Conservation (phyloP, 2,329 filamentous ascomycete genomes). For the Exophiala bonariae region DNA sequence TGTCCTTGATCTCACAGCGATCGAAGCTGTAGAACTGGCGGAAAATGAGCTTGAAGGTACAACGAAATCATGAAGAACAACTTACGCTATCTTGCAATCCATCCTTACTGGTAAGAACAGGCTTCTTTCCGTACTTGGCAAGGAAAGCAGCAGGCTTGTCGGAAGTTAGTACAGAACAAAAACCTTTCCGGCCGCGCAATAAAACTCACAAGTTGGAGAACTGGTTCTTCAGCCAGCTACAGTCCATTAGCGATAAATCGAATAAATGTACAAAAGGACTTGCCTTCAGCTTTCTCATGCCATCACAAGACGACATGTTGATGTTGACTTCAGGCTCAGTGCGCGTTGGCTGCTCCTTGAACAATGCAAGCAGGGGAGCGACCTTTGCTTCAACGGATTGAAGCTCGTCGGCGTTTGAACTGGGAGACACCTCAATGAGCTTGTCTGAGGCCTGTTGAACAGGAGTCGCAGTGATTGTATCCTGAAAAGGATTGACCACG, state of each 20-base stretch:
- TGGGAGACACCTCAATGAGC: slow-evolving; percentile 20
- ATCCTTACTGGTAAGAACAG: background rate
- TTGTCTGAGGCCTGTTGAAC: slow-evolving; percentile 1
- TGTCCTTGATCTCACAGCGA: no score
- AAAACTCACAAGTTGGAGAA: slow-evolving; percentile 11
- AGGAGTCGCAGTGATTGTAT: no score
- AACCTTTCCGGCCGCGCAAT: background rate
- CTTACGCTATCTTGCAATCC: slow-evolving; percentile 10
- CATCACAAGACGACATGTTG: background rate
- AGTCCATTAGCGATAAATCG: background rate
- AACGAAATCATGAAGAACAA: background rate
- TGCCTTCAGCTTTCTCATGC: slow-evolving; percentile 7
- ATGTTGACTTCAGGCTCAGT: no score
- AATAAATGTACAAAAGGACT: background rate
- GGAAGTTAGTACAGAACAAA: slow-evolving; percentile 8
- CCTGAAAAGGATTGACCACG: slow-evolving; percentile 2
- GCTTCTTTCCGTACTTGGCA: slow-evolving; percentile 15
- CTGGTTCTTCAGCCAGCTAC: slow-evolving; percentile 10
- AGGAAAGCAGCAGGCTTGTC: slow-evolving; percentile 16
- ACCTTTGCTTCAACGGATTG: background rate
- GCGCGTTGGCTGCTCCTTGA: no score
- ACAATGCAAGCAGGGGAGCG: background rate
- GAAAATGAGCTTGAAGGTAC: no score
- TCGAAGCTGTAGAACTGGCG: no score
- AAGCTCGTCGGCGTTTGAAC: slow-evolving; percentile 9